These are phyloP conservation scores for Secale cereale DNA, from an alignment of 176 grass and related monocot genomes.

Conservation along the genomic window DNA sequence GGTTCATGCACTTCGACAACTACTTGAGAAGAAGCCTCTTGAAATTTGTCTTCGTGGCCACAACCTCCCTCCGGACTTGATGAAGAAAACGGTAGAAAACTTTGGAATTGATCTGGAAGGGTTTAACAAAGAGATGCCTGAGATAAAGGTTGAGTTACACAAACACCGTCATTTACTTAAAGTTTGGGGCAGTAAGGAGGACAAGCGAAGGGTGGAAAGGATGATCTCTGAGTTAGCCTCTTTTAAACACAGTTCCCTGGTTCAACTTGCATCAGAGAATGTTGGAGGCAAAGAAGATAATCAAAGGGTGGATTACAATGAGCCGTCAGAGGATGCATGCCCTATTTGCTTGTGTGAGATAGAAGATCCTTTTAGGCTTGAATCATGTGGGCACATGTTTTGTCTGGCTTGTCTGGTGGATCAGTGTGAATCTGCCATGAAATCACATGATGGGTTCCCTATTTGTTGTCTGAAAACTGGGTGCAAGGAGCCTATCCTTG, in stretches of 20 bases:
- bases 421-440: slow-evolving; percentile 70
- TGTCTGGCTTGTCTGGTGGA: slow-evolving; percentile 73
- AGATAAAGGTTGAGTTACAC: slow-evolving; percentile 51
- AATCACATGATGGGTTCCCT: slow-evolving; percentile 73
- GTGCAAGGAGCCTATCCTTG: slow-evolving; percentile 59
- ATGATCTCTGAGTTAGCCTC: slow-evolving; percentile 50
- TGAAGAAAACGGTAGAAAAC: slow-evolving; percentile 69
- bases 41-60: slow-evolving; percentile 58
- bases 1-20: slow-evolving; percentile 45
- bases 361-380: slow-evolving; percentile 83
- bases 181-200: slow-evolving; percentile 66
- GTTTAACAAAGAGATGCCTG: slow-evolving; percentile 56
- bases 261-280: slow-evolving; percentile 33
- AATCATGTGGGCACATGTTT: slow-evolving; percentile 80
- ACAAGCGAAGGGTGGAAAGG: slow-evolving; percentile 61
- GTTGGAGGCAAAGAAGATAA: slow-evolving; percentile 12
- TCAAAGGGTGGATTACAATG: not conserved
- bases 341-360: slow-evolving; percentile 86
- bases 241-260: slow-evolving; percentile 17
- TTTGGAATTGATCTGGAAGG: slow-evolving; percentile 76
- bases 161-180: slow-evolving; percentile 54
- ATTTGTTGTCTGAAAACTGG: slow-evolving; percentile 61
- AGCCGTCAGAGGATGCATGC: slow-evolving; percentile 42
- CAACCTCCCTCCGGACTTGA: slow-evolving; percentile 61
- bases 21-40: slow-evolving; percentile 57